Percentiles rank a stretch among this genome's conserved stretches.
Evolutionary conservation across 257 asterid genomes (phyloP).

Genomic region (Cinchona pubescens): DNA sequence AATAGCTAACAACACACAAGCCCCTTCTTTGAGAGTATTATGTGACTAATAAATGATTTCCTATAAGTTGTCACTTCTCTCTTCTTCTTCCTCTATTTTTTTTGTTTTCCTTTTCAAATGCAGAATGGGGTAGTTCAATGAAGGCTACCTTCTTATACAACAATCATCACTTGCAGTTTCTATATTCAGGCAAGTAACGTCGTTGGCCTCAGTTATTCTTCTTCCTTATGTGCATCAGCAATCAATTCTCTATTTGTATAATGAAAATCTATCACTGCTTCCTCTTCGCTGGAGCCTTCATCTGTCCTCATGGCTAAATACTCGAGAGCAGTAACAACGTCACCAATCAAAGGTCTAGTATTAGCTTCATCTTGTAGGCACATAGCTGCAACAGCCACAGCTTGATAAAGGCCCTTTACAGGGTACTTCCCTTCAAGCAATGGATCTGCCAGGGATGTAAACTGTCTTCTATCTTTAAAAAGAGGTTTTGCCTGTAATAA

Average conservation of each 20-base stretch:
- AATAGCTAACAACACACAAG: conserved; percentile 2
- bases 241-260: not conserved
- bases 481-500: conserved; percentile 39
- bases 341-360: conserved; percentile 42
- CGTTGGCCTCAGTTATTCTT: not conserved
- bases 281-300: conserved; percentile 21
- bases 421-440: conserved; percentile 39
- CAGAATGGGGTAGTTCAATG: not conserved
- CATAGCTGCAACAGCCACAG: conserved; percentile 44
- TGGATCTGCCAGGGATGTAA: conserved; percentile 37
- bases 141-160: not conserved
- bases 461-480: conserved; percentile 33
- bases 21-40: not conserved
- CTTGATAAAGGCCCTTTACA: conserved; percentile 33
- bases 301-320: conserved; percentile 28
- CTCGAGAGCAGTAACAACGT: conserved; percentile 47
- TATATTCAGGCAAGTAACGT: not conserved
- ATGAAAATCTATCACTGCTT: conserved; percentile 11
- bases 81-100: not conserved
- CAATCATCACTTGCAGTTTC: not conserved
- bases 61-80: not conserved
- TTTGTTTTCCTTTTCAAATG: not conserved
- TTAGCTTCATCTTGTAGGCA: conserved; percentile 49
- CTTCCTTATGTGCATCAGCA: not conserved
- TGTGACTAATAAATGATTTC: not conserved